A percentile compares a stretch with the other conserved stretches of the same genome.
phyloP scores from a whole-genome alignment of 2,329 filamentous ascomycete genomes.

The Tolypocladium pustulatum region DNA sequence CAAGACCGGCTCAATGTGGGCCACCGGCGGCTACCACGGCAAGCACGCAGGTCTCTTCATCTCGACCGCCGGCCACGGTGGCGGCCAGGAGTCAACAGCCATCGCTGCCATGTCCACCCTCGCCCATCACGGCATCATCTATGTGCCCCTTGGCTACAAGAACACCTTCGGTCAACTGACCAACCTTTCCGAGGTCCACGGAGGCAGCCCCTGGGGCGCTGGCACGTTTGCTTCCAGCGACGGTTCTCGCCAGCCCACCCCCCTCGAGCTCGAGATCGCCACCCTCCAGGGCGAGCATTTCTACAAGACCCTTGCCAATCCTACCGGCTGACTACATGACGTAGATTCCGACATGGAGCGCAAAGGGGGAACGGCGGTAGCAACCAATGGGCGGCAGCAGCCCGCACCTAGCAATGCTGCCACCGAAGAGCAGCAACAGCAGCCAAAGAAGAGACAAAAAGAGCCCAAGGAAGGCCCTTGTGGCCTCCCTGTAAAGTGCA shows the following conservation, averaged over 20 bases:
- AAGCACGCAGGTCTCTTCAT: constrained; percentile 91
- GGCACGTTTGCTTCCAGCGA: constrained; percentile 76
- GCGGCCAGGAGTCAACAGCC: constrained; percentile 86
- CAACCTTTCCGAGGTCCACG: constrained; percentile 70
- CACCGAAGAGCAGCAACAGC: constrained; percentile 6
- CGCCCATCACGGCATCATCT: constrained; percentile 89
- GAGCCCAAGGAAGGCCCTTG: constrained; percentile 59
- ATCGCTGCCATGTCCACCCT: constrained; percentile 76
- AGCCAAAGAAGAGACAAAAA: constrained; percentile 21
- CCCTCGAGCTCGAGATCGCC: constrained; percentile 70
- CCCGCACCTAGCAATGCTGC: constrained; percentile 2
- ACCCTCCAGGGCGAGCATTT: constrained; percentile 76
- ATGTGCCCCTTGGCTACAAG: constrained; percentile 90
- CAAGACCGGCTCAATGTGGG: constrained; percentile 78
- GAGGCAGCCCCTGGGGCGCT: constrained; percentile 85
- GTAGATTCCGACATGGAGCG: constrained; percentile 20
- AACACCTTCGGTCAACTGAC: constrained; percentile 60
- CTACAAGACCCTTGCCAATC: constrained; percentile 65
- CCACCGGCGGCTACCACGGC: constrained; percentile 63
- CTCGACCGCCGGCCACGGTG: constrained; percentile 72
- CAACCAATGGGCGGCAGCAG: constrained; percentile 10
- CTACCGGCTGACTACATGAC: constrained; percentile 70
- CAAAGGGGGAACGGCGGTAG: constrained; percentile 14
- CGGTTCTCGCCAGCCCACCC: constrained; percentile 71
- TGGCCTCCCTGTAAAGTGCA: constrained; percentile 66